Evolutionary conservation across 257 asterid genomes (phyloP), one percentile per base, ranked within the genome.

Genomic region (Ajuga chamaepitys): DNA sequence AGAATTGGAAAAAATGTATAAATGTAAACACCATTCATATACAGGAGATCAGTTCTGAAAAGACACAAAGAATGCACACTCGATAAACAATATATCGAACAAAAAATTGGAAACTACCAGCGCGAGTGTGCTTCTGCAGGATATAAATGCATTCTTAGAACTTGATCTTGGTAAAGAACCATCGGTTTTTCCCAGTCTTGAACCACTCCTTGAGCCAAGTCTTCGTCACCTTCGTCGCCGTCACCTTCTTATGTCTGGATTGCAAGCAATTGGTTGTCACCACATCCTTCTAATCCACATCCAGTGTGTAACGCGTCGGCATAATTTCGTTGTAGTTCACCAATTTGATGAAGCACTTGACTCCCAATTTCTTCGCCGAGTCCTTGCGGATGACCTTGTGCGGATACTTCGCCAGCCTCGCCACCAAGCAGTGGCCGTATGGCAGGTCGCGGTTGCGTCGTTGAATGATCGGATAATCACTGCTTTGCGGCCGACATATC

Each of bases 271-370:
- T 75, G 9, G 47, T 62, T 4, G 77, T 24, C 24, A 78, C 80
- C 2, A 62, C 58, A 22, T 78, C 82, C 68, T 74, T 74, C 7
- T 74, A 80, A 66, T 78, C 82, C 70, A 78, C 80, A 45, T 78
- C 77, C 41, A 78, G 78, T 37, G 83, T 78, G 83, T 78, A 75
- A 1, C 83, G 76, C 48, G 80, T 78, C 16, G 83, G 83, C 83
- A 78, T 78, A 13, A 78, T 78, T 53, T 78, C 80, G 40, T 58
- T 75, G 74, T 73, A 73, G 18, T 77, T 77, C 18, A 78, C 83
- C 13, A 78, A 14, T 55, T 78, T 75, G 54, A 78, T 40, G 78
- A 78, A 78, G 52, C 58, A 46, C 46, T 78, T 78, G n/a, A 78
- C 83, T 13, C 78, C 52, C 3, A 81, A 78, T 22, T 78, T 78